Evolutionary conservation across 306 rosid species (phyloP).

Genomic region (Castanea mollissima): DNA sequence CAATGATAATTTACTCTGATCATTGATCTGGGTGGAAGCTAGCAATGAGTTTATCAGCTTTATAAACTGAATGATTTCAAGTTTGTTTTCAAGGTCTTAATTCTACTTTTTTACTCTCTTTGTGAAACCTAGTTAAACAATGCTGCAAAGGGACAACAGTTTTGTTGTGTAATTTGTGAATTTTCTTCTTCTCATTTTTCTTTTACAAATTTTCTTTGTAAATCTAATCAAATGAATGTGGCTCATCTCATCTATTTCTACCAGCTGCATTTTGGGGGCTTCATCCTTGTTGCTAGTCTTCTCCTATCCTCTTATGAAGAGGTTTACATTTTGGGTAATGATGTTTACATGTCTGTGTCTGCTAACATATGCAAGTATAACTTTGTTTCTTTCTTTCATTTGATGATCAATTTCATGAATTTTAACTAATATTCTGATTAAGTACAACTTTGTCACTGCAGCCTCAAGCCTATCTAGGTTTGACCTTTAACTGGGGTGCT

Average conservation of each 20-base stretch:
- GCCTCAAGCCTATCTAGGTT: constrained; percentile 96
- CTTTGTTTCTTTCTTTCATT: constrained; percentile 1
- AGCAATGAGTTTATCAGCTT: not conserved
- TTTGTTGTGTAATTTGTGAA: not conserved
- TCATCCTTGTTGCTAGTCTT: constrained; percentile 87
- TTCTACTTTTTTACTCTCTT: not conserved
- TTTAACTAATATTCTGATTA: constrained; percentile 10
- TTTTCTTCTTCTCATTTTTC: constrained; percentile 1
- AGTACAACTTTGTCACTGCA: constrained; percentile 33
- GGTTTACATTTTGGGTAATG: constrained; percentile 87
- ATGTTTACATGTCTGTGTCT: constrained; percentile 20
- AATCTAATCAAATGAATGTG: constrained; percentile 6
- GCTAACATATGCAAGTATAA: not conserved
- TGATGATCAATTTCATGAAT: constrained; percentile 23
- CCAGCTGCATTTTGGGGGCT: constrained; percentile 83
- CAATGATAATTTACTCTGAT: not conserved
- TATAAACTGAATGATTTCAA: not conserved
- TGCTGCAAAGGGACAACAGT: not conserved
- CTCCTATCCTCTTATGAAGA: constrained; percentile 95
- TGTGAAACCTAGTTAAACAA: not conserved
- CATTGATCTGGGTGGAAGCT: not conserved
- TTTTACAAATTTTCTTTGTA: not conserved
- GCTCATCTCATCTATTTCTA: constrained; percentile 17
- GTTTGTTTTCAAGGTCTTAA: not conserved
- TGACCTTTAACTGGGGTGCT: constrained; percentile 96